Percentiles rank a stretch among this genome's conserved stretches.
Conservation (phyloP, 495 filamentous ascomycete species). For the Penicillium argentinense region DNA sequence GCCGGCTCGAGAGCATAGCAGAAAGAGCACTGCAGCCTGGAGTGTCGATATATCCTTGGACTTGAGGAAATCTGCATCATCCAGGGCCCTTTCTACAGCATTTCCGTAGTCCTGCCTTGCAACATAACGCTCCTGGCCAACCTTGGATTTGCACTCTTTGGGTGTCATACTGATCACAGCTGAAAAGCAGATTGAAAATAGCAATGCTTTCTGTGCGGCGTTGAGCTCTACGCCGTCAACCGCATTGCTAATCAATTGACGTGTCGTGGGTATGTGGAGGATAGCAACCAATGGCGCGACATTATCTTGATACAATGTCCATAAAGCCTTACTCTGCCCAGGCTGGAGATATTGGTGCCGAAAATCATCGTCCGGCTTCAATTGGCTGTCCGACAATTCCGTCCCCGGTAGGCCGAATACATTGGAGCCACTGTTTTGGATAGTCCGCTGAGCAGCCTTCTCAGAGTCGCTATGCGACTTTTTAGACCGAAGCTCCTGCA, state of each 20-base stretch:
- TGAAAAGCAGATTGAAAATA: slow-evolving; percentile 72
- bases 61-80: slow-evolving; percentile 63
- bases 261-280: slow-evolving; percentile 56
- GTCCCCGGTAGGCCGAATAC: not conserved
- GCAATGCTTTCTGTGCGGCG: slow-evolving; percentile 55
- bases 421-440: not conserved
- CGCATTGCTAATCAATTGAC: slow-evolving; percentile 28
- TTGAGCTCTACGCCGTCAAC: slow-evolving; percentile 41
- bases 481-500: slow-evolving; percentile 47
- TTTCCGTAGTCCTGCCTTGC: slow-evolving; percentile 61
- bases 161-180: slow-evolving; percentile 62
- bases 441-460: not conserved
- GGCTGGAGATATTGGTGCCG: slow-evolving; percentile 1
- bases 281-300: slow-evolving; percentile 64
- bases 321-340: slow-evolving; percentile 55
- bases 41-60: slow-evolving; percentile 62
- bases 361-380: not conserved
- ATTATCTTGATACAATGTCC: slow-evolving; percentile 60
- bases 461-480: not conserved
- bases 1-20: slow-evolving; percentile 54
- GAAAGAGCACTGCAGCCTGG: slow-evolving; percentile 69
- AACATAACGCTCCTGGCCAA: slow-evolving; percentile 7
- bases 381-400: too few relatives aligned
- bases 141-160: slow-evolving; percentile 14
- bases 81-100: slow-evolving; percentile 65